Conservation (phyloP, 1,284 basidiomycete genomes). For the Ganoderma sinense region DNA sequence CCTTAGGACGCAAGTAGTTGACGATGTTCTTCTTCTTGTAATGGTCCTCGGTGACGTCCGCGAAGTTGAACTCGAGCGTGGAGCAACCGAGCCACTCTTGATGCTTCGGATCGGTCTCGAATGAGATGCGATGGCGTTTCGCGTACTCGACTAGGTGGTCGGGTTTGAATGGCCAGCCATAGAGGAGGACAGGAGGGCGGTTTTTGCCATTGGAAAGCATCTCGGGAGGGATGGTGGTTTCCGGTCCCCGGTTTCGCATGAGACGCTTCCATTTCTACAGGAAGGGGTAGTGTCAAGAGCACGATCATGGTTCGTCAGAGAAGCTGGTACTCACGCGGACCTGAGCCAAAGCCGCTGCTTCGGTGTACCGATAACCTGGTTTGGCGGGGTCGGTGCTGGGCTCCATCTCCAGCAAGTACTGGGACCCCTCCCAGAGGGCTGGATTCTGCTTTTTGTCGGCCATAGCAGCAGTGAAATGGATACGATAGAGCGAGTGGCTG, state of each 20-base stretch:
- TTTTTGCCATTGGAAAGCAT: background rate
- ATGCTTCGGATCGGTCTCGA: background rate
- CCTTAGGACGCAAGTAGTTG: background rate
- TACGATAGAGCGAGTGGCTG: too few species aligned
- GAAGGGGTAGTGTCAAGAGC: background rate
- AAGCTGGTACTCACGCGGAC: background rate
- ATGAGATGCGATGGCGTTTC: background rate
- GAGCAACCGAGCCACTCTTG: background rate
- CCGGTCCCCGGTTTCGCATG: background rate
- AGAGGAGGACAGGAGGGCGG: background rate
- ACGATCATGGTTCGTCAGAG: background rate
- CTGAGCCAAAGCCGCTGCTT: background rate
- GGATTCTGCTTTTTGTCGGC: background rate
- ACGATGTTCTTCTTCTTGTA: background rate
- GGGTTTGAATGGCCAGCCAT: constrained; percentile 5
- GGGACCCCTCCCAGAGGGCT: background rate
- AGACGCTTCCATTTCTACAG: constrained; percentile 11
- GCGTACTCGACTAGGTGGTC: constrained; percentile 10
- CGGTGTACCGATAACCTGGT: background rate
- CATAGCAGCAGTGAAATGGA: too few species aligned
- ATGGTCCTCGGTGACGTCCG: constrained; percentile 4
- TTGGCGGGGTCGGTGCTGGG: background rate
- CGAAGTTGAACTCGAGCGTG: constrained; percentile 9
- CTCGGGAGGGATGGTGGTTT: background rate
- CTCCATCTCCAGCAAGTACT: background rate